Evolutionary conservation across 2,329 filamentous ascomycete species (phyloP).

Genomic region (Colletotrichum sidae): DNA sequence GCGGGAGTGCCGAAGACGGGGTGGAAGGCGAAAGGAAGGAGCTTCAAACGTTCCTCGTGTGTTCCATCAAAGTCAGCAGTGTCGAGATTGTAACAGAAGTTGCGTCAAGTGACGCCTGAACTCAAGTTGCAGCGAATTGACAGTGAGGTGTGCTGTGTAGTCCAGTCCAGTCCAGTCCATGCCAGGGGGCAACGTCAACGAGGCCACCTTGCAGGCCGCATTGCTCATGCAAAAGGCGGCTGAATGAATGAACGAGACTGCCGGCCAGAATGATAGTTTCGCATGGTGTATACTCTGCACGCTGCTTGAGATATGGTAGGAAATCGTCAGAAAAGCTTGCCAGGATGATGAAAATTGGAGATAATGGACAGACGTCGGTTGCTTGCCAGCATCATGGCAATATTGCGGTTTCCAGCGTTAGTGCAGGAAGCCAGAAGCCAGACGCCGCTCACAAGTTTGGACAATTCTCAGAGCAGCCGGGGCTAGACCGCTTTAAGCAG

Average conservation of each 20-base stretch:
- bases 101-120: conserved; percentile 52
- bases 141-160: no score
- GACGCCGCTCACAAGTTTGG: conserved; percentile 31
- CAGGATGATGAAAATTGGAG: background rate
- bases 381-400: no score
- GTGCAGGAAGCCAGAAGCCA: background rate
- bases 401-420: conserved; percentile 5
- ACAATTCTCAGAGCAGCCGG: conserved; percentile 22
- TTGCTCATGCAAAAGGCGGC: no score
- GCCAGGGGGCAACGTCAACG: no score
- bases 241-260: no score
- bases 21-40: conserved; percentile 28
- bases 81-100: conserved; percentile 47
- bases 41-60: conserved; percentile 43
- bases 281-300: no score
- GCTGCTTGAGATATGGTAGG: no score
- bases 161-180: no score
- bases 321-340: background rate
- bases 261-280: no score
- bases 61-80: conserved; percentile 43
- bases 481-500: conserved; percentile 1
- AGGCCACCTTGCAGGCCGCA: no score
- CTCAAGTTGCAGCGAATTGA: conserved; percentile 32
- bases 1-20: conserved; percentile 13
- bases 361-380: no score